phyloP scores from a whole-genome alignment of 257 asterid species.

The Fraxinus excelsior region DNA sequence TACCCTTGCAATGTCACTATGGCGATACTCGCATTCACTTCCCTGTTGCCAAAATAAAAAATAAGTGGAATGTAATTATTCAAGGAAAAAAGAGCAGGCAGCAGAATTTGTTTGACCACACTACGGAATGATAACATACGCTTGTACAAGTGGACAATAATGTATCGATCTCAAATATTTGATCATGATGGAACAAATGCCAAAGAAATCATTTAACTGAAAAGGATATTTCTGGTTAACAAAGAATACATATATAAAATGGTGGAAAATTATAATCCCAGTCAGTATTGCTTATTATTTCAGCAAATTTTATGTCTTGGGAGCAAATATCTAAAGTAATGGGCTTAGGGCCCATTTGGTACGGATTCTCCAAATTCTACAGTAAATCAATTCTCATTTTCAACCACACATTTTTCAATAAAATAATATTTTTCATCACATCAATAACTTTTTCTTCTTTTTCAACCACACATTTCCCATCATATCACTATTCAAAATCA shows the following conservation, averaged over 20 bases:
- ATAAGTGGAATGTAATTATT: background rate
- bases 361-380: too few species aligned
- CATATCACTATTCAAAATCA: too few species aligned
- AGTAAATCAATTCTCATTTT: too few species aligned
- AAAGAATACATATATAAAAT: background rate
- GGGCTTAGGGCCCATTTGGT: too few species aligned
- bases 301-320: background rate
- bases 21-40: constrained; percentile 89
- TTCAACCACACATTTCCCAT: too few species aligned
- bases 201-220: background rate
- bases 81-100: background rate
- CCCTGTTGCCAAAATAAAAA: constrained; percentile 45
- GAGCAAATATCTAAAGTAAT: background rate
- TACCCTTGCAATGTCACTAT: constrained; percentile 79
- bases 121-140: background rate
- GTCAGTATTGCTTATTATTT: background rate
- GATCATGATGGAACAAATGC: background rate
- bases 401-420: too few species aligned
- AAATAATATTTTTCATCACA: too few species aligned
- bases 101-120: background rate
- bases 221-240: background rate
- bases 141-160: background rate
- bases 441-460: too few species aligned
- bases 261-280: background rate
- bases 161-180: background rate